These are phyloP conservation scores for Neofusicoccum sp. DNA, from an alignment of 2,329 filamentous ascomycete species.

Conservation along the genomic window DNA sequence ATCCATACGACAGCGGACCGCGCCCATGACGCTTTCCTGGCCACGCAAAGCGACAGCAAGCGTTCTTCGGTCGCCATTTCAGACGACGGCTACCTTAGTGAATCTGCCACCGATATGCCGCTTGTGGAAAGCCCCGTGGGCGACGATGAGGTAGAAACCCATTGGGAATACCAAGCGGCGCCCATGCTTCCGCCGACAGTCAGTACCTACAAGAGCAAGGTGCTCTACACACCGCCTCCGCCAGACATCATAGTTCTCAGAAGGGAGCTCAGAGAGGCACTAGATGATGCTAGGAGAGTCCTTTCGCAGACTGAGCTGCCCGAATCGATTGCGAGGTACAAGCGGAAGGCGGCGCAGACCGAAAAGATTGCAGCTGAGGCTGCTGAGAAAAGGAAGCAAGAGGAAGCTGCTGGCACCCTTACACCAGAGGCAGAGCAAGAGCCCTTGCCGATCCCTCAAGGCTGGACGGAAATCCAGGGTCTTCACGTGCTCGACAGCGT, in stretches of 20 bases:
- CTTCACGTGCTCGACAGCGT: conserved; percentile 90
- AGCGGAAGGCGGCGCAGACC: conserved; percentile 20
- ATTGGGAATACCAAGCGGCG: conserved; percentile 62
- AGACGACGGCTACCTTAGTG: conserved; percentile 32
- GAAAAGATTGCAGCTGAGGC: conserved; percentile 20
- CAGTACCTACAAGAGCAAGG: conserved; percentile 89
- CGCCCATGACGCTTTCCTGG: background rate
- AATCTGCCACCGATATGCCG: conserved; percentile 24
- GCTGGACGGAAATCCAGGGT: conserved; percentile 86
- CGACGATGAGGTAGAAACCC: conserved; percentile 46
- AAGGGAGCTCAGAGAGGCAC: conserved; percentile 64
- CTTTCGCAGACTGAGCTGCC: conserved; percentile 60
- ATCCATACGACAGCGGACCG: conserved; percentile 31
- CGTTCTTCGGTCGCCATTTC: conserved; percentile 14
- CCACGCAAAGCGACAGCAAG: conserved; percentile 5
- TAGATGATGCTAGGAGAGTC: conserved; percentile 70
- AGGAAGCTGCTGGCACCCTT: conserved; percentile 17
- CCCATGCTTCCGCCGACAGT: conserved; percentile 94
- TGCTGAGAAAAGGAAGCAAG: conserved; percentile 45
- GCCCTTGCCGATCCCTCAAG: conserved; percentile 44
- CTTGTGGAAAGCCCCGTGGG: conserved; percentile 56
- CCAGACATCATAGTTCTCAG: conserved; percentile 82
- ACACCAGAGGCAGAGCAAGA: conserved; percentile 36
- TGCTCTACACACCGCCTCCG: conserved; percentile 78
- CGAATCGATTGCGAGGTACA: conserved; percentile 27